Evolutionary conservation across 768 basidiomycete species (phyloP), one percentile per base, ranked within the genome.

Genomic region (Tremella yokohamensis): DNA sequence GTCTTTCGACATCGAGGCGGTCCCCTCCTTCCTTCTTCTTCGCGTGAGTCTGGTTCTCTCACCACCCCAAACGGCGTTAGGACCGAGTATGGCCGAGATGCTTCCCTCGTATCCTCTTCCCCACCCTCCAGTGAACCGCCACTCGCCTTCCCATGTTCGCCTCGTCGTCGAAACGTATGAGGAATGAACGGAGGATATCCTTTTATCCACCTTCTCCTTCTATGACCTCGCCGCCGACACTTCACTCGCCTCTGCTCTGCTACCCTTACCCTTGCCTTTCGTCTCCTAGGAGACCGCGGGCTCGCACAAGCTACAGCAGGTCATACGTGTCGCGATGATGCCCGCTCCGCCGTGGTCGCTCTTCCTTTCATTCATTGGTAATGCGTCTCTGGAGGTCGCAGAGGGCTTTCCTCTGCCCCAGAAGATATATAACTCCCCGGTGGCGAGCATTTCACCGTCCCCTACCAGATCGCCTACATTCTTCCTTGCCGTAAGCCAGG

Each of bases 1-100:
- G 68, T 89, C 89, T 11, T 98, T 98, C 69, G 87, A 90, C 7
- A 84, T 99, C 59, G 85, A 91, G 65, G 84, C 87, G 18, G 96
- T 98, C 11, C 96, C 96, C 0, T 79, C 85, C 0, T 87, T 91
- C 69, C 73, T 97, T 49, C 76, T 99, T 54, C 83, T 99, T 18
- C 81, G 85, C 62, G 94, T 93, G 61, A 60, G 79, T 73, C 25
- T n/a, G 37, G 48, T 49, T 38, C n/a, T 44, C 49, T 18, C 18
- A 11, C 29, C 6, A 11, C 11, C 29, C n/a, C n/a, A n/a, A n/a
- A 34, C 29, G 29, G 29, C 11, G 6, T 34, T 11, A 4, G 29
- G 29, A 11, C 29, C 29, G 29, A 34, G 6, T 34, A 34, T 40
- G 15, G 29, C 24, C 12, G 52, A 26, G 18, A 7, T 49, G 26